Evolutionary conservation across 225 moss, liverwort and hornwort genomes (phyloP).

Genomic region (Polytrichum commune): DNA sequence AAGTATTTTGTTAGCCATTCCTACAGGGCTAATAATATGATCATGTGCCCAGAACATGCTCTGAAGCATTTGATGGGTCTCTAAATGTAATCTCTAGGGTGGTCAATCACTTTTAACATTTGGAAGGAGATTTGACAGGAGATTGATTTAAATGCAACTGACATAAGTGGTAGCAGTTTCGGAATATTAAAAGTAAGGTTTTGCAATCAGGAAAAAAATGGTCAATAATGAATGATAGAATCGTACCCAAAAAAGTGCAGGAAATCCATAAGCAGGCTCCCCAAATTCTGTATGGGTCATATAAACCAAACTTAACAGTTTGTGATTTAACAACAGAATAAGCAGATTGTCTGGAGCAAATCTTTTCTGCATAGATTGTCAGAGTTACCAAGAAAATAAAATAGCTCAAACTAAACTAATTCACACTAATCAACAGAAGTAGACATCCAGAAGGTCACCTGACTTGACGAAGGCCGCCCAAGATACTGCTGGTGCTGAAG

Average conservation of each 20-base stretch:
- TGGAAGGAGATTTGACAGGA: not conserved
- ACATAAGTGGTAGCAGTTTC: too few species aligned
- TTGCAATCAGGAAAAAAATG: not conserved
- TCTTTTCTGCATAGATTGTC: too few species aligned
- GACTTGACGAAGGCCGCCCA: conserved; percentile 59
- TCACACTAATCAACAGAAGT: not conserved
- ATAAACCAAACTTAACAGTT: not conserved
- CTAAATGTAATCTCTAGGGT: not conserved
- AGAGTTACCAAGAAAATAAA: too few species aligned
- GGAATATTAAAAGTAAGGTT: not conserved
- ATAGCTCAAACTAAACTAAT: not conserved
- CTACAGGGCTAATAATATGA: too few species aligned
- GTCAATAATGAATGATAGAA: not conserved
- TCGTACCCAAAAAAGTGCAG: conserved; percentile 85
- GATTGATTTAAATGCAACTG: not conserved
- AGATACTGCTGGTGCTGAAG: conserved; percentile 84
- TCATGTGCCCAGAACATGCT: too few species aligned
- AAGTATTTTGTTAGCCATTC: not conserved
- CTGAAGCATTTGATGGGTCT: too few species aligned
- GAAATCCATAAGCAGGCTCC: conserved; percentile 84
- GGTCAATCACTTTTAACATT: not conserved
- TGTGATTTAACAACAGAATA: too few species aligned
- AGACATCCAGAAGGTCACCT: conserved; percentile 34
- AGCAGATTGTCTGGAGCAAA: too few species aligned
- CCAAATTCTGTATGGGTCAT: conserved; percentile 61